A percentile compares a stretch with the other conserved stretches of the same genome.
phyloP scores from a whole-genome alignment of 2,329 filamentous ascomycete genomes.

The Ambrosiella xylebori region DNA sequence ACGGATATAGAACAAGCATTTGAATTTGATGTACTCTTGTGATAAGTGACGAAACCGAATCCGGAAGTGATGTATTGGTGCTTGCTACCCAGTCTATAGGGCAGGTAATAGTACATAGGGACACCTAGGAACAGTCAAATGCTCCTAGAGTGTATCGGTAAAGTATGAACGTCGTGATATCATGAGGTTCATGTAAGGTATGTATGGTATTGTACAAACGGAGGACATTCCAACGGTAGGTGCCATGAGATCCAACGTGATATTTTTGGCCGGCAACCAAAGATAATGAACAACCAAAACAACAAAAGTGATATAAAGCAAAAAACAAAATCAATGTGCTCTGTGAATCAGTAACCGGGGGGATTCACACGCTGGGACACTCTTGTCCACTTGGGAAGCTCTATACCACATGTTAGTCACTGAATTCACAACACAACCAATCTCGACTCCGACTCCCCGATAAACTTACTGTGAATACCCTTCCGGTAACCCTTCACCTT shows the following conservation, averaged over 20 bases:
- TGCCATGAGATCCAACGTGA: no score
- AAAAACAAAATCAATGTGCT: not conserved
- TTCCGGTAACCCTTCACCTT: constrained; percentile 94
- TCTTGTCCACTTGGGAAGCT: constrained; percentile 84
- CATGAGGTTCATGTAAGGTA: not conserved
- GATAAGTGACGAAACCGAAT: not conserved
- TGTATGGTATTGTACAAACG: not conserved
- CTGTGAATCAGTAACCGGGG: constrained; percentile 59
- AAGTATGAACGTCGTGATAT: not conserved
- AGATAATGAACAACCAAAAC: not conserved
- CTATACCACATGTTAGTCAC: constrained; percentile 24
- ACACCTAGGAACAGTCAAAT: not conserved
- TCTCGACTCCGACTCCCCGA: not conserved
- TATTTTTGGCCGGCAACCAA: no score
- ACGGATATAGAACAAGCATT: constrained; percentile 12
- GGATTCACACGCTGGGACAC: constrained; percentile 88
- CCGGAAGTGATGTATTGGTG: not conserved
- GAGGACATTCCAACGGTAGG: not conserved
- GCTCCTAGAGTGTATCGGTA: not conserved
- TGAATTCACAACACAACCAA: not conserved
- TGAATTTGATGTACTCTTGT: constrained; percentile 2
- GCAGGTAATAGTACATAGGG: constrained; percentile 3
- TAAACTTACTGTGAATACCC: constrained; percentile 78
- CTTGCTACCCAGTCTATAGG: not conserved
- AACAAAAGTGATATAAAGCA: not conserved